These are phyloP conservation scores for Colletotrichum euphorbiae DNA, from an alignment of 2,329 filamentous ascomycete genomes.

Conservation along the genomic window DNA sequence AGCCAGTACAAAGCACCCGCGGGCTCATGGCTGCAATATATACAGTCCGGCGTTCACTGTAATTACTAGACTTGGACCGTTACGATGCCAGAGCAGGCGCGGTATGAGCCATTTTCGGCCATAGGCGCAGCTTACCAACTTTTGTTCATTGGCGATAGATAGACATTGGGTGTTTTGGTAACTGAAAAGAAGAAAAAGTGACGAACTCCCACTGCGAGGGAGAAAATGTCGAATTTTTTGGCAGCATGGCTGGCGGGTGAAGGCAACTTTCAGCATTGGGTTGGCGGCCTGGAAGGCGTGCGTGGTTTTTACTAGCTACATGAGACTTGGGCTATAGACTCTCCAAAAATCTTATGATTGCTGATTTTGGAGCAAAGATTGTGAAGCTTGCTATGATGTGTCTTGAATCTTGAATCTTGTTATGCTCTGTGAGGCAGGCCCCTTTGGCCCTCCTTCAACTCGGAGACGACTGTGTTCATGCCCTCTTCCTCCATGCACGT, in stretches of 20 bases:
- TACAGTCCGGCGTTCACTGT: slow-evolving; percentile 10
- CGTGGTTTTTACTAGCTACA: slow-evolving; percentile 11
- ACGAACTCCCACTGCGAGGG: background rate
- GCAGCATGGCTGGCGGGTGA: slow-evolving; percentile 22
- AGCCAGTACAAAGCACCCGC: background rate
- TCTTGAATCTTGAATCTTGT: background rate
- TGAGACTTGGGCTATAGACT: slow-evolving; percentile 21
- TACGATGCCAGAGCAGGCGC: background rate
- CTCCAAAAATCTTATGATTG: slow-evolving; percentile 21
- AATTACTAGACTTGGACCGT: slow-evolving; percentile 23
- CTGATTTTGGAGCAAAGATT: background rate
- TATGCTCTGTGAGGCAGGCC: too few relatives aligned
- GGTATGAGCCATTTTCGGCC: background rate
- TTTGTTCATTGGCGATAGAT: background rate
- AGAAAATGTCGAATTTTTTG: slow-evolving; percentile 12
- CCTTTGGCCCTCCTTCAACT: too few relatives aligned
- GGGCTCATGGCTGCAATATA: background rate
- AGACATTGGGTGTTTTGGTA: background rate
- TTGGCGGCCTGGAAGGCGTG: slow-evolving; percentile 15
- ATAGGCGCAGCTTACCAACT: background rate
- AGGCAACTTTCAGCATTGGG: slow-evolving; percentile 18
- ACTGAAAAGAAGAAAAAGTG: slow-evolving; percentile 7
- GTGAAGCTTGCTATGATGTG: background rate
- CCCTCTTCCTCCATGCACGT: too few relatives aligned
- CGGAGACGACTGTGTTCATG: too few relatives aligned